Evolutionary conservation across 1,284 basidiomycete genomes (phyloP), one percentile per base, ranked within the genome.

Genomic region (Microbotryum saponariae): DNA sequence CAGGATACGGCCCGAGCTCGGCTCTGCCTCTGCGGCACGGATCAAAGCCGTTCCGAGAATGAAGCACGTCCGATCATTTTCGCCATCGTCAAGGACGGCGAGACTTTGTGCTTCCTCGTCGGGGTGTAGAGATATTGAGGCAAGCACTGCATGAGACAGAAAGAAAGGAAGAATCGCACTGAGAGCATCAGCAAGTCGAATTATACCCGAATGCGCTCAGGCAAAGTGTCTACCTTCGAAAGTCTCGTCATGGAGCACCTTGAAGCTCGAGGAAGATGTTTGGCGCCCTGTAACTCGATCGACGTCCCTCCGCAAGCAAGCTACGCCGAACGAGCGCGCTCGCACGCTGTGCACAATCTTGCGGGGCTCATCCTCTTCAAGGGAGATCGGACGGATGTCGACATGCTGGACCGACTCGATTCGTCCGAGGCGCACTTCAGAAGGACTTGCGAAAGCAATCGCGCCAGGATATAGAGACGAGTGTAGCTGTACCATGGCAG

Each of bases 281-380:
- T 63, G 53, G 29, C 54, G 47, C 2, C 70, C 70, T 1, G 47
- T 66, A 27, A 16, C n/a, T 2, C 69, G 60, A 49, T 73, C 65
- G 16, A 72, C 56, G 21, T 66, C 65, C 23, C 69, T 51, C 53
- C 63, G 51, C 21, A 70, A 50, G 55, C 71, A 73, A 0, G 64
- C 54, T 6, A 73, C 64, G 0, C 57, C 70, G 33, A 69, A 70
- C 4, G 53, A 29, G 6, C 44, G 20, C 20, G 58, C 42, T 37
- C 48, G 31, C 2, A 54, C 7, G 44, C 72, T 70, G 45, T 72
- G 61, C 7, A 71, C 64, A 50, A 77, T 71, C n/a, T 72, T 65
- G 4, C 72, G 61, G 1, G 76, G 75, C 51, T 76, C 74, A 47
- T 75, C 68, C 12, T 72, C 69, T 14, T 73, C 76, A 21, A 77